These are phyloP conservation scores for Chaetomium strumarium DNA, from an alignment of 2,329 filamentous ascomycete genomes.

Conservation along the genomic window DNA sequence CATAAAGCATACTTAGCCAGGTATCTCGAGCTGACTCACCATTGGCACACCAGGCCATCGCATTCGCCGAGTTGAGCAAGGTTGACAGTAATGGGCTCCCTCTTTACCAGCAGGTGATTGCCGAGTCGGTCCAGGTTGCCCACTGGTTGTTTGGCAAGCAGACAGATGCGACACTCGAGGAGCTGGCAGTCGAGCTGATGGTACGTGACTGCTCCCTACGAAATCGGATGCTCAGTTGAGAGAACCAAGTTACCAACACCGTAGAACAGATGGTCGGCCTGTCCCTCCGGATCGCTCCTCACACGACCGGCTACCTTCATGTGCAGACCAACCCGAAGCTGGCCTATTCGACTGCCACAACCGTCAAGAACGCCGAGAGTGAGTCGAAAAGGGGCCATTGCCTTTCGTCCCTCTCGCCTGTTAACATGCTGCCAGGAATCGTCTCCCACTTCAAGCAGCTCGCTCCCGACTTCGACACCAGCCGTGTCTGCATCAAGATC, in stretches of 20 bases:
- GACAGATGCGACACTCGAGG: slow-evolving; percentile 33
- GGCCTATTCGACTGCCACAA: slow-evolving; percentile 45
- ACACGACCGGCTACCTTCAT: slow-evolving; percentile 48
- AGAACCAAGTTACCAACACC: background rate
- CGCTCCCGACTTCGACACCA: slow-evolving; percentile 38
- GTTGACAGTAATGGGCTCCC: slow-evolving; percentile 29
- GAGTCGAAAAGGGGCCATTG: slow-evolving; percentile 19
- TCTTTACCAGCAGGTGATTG: slow-evolving; percentile 34
- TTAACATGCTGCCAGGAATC: slow-evolving; percentile 37
- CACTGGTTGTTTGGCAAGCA: slow-evolving; percentile 30
- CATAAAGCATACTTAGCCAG: background rate
- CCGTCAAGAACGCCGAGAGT: slow-evolving; percentile 47
- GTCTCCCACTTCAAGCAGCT: slow-evolving; percentile 41
- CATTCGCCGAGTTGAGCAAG: slow-evolving; percentile 40
- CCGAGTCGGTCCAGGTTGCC: slow-evolving; percentile 32
- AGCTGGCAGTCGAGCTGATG: slow-evolving; percentile 52
- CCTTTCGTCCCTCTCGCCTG: background rate
- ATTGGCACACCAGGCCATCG: slow-evolving; percentile 38
- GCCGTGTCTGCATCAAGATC: slow-evolving; percentile 57
- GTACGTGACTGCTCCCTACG: slow-evolving; percentile 26
- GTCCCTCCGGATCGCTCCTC: slow-evolving; percentile 43
- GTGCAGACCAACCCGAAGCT: slow-evolving; percentile 56
- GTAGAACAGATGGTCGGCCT: slow-evolving; percentile 48
- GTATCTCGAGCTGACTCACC: background rate
- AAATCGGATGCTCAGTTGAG: background rate